Base-by-base conservation (phyloP, 2,329 filamentous ascomycete species). In the Dactylellina drechsleri region DNA sequence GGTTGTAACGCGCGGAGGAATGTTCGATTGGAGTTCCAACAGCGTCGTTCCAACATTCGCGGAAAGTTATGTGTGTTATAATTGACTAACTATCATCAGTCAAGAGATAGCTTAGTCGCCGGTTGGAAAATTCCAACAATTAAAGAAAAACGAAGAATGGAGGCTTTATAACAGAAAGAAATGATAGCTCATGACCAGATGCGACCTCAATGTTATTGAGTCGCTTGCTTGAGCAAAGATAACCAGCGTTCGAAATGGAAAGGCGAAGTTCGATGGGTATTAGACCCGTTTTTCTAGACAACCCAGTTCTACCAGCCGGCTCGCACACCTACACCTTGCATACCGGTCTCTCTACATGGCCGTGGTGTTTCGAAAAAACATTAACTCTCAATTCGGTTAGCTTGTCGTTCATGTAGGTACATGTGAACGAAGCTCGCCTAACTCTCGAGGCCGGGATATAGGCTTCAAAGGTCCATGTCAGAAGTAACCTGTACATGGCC, bases 31-130 rank as follows among this genome's bases (percentile, higher is more conserved):
- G 7, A 13, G 16, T 28, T 26, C 57, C 57, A 60, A 60, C 41
- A 60, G 26, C 13, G 43, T 16, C 1, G 20, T 31, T 31, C 20
- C 13, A 41, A 18, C 20, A n/a, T 7, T 26, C 45, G 6, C 18
- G 43, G 20, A 31, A 47, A 18, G 16, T n/a, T 47, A 47, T 47
- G 43, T n/a, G 15, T 47, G 13, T 47, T 18, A 6, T 47, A n/a
- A 13, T 18, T 47, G 13, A 43, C 6, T 18, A 40, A 53, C 58
- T 71, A 71, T 71, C 58, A 52, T 71, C 58, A 71, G 56, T 28
- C 36, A 71, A 71, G 58, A 71, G 66, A 71, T 71, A 71, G 23
- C 23, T 23, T 23, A 23, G 59, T 45, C 40, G 43, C 57, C 53
- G 23, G 23, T 43, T 57, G 18, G 20, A 16, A 49, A 58, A 31